These are phyloP conservation scores for Dendrobium nobile DNA, from an alignment of 106 monocot genomes.

Conservation along the genomic window DNA sequence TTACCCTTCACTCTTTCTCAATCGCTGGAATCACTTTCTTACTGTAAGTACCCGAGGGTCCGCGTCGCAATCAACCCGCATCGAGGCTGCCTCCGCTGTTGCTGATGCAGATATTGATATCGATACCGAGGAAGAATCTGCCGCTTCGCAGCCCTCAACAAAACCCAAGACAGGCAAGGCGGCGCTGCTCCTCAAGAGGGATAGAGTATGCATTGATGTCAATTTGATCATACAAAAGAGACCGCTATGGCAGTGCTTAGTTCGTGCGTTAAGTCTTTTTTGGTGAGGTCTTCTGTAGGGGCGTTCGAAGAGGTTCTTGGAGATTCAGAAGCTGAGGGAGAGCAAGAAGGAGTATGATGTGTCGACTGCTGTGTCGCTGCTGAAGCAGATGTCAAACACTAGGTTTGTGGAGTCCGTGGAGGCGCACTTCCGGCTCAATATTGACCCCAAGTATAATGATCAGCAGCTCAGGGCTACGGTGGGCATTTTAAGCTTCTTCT, in stretches of 20 bases:
- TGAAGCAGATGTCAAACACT: slow-evolving; percentile 54
- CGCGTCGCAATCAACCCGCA: neutral
- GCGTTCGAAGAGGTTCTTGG: slow-evolving; percentile 88
- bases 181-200: slow-evolving; percentile 75
- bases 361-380: slow-evolving; percentile 51
- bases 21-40: slow-evolving; percentile 5
- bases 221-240: neutral
- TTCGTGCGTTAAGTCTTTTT: neutral
- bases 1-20: slow-evolving; percentile 10
- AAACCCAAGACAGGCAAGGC: slow-evolving; percentile 85
- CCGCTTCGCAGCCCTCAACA: slow-evolving; percentile 21
- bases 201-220: slow-evolving; percentile 44
- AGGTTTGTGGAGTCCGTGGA: slow-evolving; percentile 90
- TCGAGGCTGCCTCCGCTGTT: slow-evolving; percentile 12
- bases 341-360: slow-evolving; percentile 80
- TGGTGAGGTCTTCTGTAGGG: slow-evolving; percentile 25
- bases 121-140: slow-evolving; percentile 13
- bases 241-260: neutral
- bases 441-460: slow-evolving; percentile 95
- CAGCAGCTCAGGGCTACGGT: slow-evolving; percentile 96
- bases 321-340: slow-evolving; percentile 96
- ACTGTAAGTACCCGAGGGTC: slow-evolving; percentile 8
- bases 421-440: slow-evolving; percentile 92
- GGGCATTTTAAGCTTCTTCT: neutral
- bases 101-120: slow-evolving; percentile 39